These are phyloP conservation scores for Penicillium sp. DNA, from an alignment of 2,329 filamentous ascomycete genomes.

Conservation along the genomic window DNA sequence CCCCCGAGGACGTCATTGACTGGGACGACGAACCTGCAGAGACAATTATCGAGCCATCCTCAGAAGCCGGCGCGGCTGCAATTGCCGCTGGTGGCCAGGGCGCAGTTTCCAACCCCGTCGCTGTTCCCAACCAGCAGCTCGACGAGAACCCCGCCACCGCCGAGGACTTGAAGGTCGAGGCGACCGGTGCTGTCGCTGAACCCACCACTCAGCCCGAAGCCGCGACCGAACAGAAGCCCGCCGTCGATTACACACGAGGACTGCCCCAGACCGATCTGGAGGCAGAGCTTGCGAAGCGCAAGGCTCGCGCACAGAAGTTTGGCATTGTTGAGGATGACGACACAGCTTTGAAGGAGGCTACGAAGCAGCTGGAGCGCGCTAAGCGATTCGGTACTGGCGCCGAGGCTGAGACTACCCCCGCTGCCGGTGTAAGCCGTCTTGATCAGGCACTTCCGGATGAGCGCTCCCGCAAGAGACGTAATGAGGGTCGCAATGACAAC, in stretches of 20 bases:
- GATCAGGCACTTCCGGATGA: conserved; percentile 48
- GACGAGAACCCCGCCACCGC: conserved; percentile 40
- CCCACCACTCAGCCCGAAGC: conserved; percentile 20
- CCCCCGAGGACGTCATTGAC: conserved; percentile 46
- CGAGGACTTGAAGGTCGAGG: conserved; percentile 38
- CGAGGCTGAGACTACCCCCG: conserved; percentile 15
- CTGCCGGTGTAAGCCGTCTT: conserved; percentile 39
- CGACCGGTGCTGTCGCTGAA: conserved; percentile 21
- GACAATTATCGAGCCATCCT: conserved; percentile 28
- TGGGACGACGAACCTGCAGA: conserved; percentile 43
- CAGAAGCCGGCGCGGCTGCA: conserved; percentile 32
- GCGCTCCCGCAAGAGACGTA: conserved; percentile 38
- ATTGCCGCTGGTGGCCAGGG: conserved; percentile 41
- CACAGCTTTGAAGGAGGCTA: conserved; percentile 40
- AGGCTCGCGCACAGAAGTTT: conserved; percentile 50
- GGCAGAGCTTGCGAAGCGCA: conserved; percentile 48
- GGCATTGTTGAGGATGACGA: conserved; percentile 44
- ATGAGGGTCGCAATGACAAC: conserved; percentile 32
- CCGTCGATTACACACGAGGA: conserved; percentile 41
- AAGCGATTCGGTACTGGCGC: conserved; percentile 46
- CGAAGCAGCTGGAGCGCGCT: conserved; percentile 46
- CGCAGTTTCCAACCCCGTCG: conserved; percentile 38
- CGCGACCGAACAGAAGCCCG: conserved; percentile 33
- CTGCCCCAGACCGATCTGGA: conserved; percentile 46
- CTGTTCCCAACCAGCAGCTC: conserved; percentile 41